A percentile compares a stretch with the other conserved stretches of the same genome.
phyloP scores from a whole-genome alignment of 75 land plant genomes.

The Sequoiadendron giganteum region DNA sequence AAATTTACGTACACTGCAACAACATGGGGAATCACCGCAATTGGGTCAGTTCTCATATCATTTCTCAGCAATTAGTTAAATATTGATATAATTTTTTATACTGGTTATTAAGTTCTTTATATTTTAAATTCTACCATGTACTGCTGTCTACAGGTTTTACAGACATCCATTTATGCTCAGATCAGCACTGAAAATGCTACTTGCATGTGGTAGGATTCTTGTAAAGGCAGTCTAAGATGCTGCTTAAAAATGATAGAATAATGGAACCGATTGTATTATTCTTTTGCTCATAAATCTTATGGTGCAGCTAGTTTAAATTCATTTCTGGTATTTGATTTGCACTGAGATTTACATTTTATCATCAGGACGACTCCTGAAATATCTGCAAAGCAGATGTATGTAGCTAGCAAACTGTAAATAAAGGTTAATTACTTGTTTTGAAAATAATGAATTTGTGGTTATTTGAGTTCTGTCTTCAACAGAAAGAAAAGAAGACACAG shows the following conservation, averaged over 20 bases:
- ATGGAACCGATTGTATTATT: background rate
- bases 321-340: background rate
- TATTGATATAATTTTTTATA: background rate
- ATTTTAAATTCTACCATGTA: background rate
- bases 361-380: background rate
- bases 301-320: background rate
- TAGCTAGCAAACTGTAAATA: background rate
- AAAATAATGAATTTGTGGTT: background rate
- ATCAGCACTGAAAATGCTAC: conserved; percentile 51
- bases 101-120: background rate
- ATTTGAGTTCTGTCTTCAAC: background rate
- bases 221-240: conserved; percentile 18
- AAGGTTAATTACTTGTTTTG: background rate
- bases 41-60: conserved; percentile 46
- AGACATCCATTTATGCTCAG: conserved; percentile 39
- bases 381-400: background rate
- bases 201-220: conserved; percentile 37
- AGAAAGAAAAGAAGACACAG: background rate
- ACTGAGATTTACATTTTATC: background rate
- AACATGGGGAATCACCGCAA: conserved; percentile 85
- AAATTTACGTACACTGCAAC: conserved; percentile 65
- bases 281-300: background rate
- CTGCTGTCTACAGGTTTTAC: conserved; percentile 38
- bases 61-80: background rate
- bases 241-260: background rate